Conservation (phyloP, 768 basidiomycete species). For the Boletus rubroflammeus region DNA sequence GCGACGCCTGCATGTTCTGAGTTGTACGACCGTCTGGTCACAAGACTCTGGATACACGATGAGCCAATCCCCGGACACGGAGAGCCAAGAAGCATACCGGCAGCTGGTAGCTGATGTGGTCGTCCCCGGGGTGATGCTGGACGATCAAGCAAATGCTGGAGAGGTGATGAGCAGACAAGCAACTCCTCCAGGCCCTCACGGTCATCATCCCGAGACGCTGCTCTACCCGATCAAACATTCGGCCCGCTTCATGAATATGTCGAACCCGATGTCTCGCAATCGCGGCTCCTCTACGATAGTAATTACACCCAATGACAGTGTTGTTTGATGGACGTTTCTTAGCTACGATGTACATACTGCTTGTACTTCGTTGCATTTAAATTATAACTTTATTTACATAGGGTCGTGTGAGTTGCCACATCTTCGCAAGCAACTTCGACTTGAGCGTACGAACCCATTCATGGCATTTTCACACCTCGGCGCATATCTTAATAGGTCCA, state of each 20-base stretch:
- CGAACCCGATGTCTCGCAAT: not conserved
- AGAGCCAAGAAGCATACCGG: slow-evolving; percentile 1
- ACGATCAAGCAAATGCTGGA: not conserved
- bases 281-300: not conserved
- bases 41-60: slow-evolving; percentile 43
- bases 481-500: slow-evolving; percentile 38
- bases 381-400: not conserved
- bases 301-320: not conserved
- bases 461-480: slow-evolving; percentile 27
- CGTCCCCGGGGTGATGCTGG: not conserved
- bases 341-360: not conserved
- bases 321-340: not conserved
- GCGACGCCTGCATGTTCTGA: not conserved
- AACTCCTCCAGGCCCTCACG: not conserved
- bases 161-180: not conserved
- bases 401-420: not conserved
- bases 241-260: not conserved
- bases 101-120: not conserved
- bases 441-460: not conserved
- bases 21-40: slow-evolving; percentile 24
- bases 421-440: not conserved
- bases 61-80: slow-evolving; percentile 17
- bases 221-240: slow-evolving; percentile 5
- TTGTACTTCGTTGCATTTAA: not conserved
- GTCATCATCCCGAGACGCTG: not conserved